Percentiles rank a stretch among this genome's conserved stretches.
Conservation (phyloP, 495 filamentous ascomycete genomes). For the Penicillium cinerascens region DNA sequence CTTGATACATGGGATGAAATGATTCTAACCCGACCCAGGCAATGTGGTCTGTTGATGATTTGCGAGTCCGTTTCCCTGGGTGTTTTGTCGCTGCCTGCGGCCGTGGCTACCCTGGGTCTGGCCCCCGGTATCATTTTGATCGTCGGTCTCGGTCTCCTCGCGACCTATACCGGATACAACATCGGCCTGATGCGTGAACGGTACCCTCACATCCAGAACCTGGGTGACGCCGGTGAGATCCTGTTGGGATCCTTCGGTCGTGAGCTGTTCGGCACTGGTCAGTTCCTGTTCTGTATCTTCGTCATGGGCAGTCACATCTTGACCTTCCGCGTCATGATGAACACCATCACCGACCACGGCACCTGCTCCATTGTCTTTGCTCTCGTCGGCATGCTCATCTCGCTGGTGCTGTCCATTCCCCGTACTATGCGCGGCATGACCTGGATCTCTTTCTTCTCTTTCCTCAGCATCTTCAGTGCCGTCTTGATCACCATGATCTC, state of each 20-base stretch:
- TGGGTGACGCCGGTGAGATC: conserved; percentile 59
- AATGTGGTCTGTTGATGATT: conserved; percentile 55
- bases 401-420: conserved; percentile 60
- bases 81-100: conserved; percentile 59
- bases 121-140: conserved; percentile 59
- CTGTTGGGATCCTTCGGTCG: conserved; percentile 47
- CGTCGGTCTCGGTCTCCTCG: conserved; percentile 60
- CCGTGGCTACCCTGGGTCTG: conserved; percentile 62
- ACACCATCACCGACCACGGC: conserved; percentile 62
- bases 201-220: conserved; percentile 63
- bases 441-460: conserved; percentile 59
- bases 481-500: conserved; percentile 71
- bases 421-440: conserved; percentile 58
- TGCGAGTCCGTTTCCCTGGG: conserved; percentile 71
- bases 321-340: conserved; percentile 65
- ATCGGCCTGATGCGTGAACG: conserved; percentile 70
- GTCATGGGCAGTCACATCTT: conserved; percentile 75
- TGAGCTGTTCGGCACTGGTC: conserved; percentile 62
- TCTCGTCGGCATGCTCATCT: conserved; percentile 60
- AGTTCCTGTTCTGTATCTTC: conserved; percentile 69
- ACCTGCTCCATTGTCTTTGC: conserved; percentile 69
- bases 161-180: conserved; percentile 74
- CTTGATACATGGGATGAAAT: neutral
- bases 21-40: conserved; percentile 20
- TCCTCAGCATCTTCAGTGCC: conserved; percentile 31